phyloP scores from a whole-genome alignment of 495 filamentous ascomycete species.

The Daldinia vernicosa region DNA sequence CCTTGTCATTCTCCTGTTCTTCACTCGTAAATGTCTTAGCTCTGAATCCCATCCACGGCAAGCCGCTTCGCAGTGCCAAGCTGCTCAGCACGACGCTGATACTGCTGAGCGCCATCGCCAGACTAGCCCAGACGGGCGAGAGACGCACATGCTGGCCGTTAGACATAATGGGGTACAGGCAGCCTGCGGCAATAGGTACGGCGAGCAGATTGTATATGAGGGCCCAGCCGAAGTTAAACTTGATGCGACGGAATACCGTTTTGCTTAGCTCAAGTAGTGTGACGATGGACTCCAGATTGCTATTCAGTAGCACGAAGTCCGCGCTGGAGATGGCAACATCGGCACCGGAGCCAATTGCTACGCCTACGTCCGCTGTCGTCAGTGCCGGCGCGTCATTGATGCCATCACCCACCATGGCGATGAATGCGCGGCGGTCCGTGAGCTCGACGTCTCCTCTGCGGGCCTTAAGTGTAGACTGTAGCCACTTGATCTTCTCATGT shows the following conservation, averaged over 20 bases:
- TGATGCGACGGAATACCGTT: slow-evolving; percentile 78
- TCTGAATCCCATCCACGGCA: slow-evolving; percentile 61
- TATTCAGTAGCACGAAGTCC: slow-evolving; percentile 84
- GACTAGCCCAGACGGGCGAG: slow-evolving; percentile 83
- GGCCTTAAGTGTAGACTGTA: slow-evolving; percentile 70
- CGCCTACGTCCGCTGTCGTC: slow-evolving; percentile 79
- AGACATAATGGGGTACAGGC: slow-evolving; percentile 73
- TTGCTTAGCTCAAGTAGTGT: slow-evolving; percentile 75
- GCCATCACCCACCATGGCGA: slow-evolving; percentile 78
- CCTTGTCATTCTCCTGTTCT: neutral
- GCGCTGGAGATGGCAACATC: slow-evolving; percentile 86
- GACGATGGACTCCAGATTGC: slow-evolving; percentile 72
- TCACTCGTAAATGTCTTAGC: slow-evolving; percentile 1
- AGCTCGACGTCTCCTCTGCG: slow-evolving; percentile 42
- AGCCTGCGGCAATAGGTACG: slow-evolving; percentile 85
- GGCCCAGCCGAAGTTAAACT: slow-evolving; percentile 90
- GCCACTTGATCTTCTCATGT: slow-evolving; percentile 79
- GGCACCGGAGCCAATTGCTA: slow-evolving; percentile 83
- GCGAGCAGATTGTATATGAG: slow-evolving; percentile 83
- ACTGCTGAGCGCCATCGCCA: slow-evolving; percentile 89
- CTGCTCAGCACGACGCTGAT: slow-evolving; percentile 81
- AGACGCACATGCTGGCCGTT: slow-evolving; percentile 65
- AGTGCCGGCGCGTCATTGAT: slow-evolving; percentile 91
- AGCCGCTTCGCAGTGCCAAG: slow-evolving; percentile 65
- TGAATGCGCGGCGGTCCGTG: slow-evolving; percentile 48